Conservation (phyloP, 2,329 filamentous ascomycete genomes). For the Colletotrichum somersetense region DNA sequence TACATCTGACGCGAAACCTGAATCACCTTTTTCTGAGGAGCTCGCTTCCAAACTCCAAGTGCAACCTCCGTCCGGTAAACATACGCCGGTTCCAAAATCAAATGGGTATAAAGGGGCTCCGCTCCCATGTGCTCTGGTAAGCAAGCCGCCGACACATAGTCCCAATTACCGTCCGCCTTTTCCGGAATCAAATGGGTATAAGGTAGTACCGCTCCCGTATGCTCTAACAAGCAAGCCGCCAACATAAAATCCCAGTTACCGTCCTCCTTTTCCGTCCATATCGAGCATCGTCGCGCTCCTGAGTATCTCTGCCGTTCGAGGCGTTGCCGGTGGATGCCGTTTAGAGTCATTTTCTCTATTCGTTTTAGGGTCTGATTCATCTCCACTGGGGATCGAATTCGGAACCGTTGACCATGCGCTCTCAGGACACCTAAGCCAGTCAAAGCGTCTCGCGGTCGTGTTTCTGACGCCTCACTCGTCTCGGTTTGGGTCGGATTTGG, state of each 20-base stretch:
- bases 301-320: neutral
- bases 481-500: slow-evolving; percentile 32
- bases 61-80: neutral
- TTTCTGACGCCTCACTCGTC: slow-evolving; percentile 20
- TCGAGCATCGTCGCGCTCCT: slow-evolving; percentile 13
- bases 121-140: slow-evolving; percentile 25
- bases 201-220: too few species aligned
- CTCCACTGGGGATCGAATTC: neutral
- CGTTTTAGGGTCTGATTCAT: neutral
- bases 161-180: slow-evolving; percentile 4
- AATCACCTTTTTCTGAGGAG: slow-evolving; percentile 12
- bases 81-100: slow-evolving; percentile 27
- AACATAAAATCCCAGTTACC: slow-evolving; percentile 8
- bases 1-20: neutral
- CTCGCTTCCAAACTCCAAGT: slow-evolving; percentile 24
- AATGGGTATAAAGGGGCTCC: slow-evolving; percentile 37
- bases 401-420: neutral
- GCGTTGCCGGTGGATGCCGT: neutral
- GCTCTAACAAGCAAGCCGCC: neutral
- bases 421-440: neutral
- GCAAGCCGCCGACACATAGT: slow-evolving; percentile 20
- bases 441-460: neutral
- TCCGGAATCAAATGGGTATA: neutral
- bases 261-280: neutral
- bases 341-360: neutral